These are phyloP conservation scores for Mariannaea sp. DNA, from an alignment of 2,329 filamentous ascomycete genomes.

Conservation along the genomic window DNA sequence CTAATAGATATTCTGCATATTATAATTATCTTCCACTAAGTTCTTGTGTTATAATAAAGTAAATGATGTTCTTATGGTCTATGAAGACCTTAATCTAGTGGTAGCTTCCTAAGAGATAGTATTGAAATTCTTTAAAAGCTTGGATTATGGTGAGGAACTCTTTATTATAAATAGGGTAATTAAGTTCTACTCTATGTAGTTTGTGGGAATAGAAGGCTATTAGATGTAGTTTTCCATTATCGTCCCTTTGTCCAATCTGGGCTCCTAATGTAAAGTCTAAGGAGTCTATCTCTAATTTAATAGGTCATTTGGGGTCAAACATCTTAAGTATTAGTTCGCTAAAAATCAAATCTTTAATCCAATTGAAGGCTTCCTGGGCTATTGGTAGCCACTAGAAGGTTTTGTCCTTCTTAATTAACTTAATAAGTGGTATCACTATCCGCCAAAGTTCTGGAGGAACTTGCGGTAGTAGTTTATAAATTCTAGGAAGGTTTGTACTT, in stretches of 20 bases:
- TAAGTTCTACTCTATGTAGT: conserved; percentile 27
- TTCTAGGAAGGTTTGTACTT: conserved; percentile 24
- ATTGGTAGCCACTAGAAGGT: conserved; percentile 21
- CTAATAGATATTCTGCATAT: conserved; percentile 26
- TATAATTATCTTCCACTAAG: conserved; percentile 21
- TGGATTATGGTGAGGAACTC: conserved; percentile 34
- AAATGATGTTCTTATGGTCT: conserved; percentile 32
- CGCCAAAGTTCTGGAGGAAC: conserved; percentile 26
- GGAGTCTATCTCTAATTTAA: conserved; percentile 22
- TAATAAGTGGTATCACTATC: conserved; percentile 1
- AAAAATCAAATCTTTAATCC: conserved; percentile 6
- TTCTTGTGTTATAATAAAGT: conserved; percentile 24
- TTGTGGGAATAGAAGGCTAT: conserved; percentile 29
- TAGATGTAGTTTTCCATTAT: conserved; percentile 15
- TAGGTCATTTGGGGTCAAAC: conserved; percentile 12
- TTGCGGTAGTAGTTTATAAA: conserved; percentile 24
- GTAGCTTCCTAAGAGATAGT: conserved; percentile 25
- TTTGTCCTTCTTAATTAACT: conserved; percentile 21
- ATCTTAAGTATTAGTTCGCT: conserved; percentile 9
- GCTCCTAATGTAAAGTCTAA: conserved; percentile 14
- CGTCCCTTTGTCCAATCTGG: conserved; percentile 19
- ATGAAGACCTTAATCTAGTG: conserved; percentile 29
- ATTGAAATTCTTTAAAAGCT: conserved; percentile 34
- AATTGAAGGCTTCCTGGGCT: conserved; percentile 16
- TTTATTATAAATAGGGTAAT: conserved; percentile 35